phyloP scores from a whole-genome alignment of 495 filamentous ascomycete species.

The Neurospora intermedia region DNA sequence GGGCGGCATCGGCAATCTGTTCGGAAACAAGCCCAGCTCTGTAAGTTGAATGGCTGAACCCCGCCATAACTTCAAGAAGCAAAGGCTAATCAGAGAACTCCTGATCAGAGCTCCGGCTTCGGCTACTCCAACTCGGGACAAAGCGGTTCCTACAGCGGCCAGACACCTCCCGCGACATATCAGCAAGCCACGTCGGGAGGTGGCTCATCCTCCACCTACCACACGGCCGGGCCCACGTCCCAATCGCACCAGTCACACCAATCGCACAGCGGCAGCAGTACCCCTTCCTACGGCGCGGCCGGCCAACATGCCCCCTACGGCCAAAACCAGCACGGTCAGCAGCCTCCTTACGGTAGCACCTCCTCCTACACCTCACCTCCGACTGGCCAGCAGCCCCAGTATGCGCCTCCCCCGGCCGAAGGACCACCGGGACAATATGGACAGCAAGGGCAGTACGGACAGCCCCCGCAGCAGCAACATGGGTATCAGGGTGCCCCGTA shows the following conservation, averaged over 20 bases:
- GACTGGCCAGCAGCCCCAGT: constrained; percentile 7
- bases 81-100: constrained; percentile 12
- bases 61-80: background rate
- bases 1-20: constrained; percentile 33
- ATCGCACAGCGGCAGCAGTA: constrained; percentile 14
- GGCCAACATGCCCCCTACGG: constrained; percentile 13
- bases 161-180: constrained; percentile 39
- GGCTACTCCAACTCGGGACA: constrained; percentile 42
- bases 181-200: constrained; percentile 22
- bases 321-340: constrained; percentile 4
- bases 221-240: constrained; percentile 10
- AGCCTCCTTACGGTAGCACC: constrained; percentile 3
- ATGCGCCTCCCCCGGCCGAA: constrained; percentile 6
- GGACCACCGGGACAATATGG: background rate
- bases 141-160: constrained; percentile 34
- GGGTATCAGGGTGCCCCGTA: constrained; percentile 8
- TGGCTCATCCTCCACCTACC: constrained; percentile 7
- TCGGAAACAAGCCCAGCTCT: constrained; percentile 27
- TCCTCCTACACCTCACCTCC: background rate
- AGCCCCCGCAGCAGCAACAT: constrained; percentile 10
- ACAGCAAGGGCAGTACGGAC: constrained; percentile 12
- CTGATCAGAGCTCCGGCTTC: constrained; percentile 28
- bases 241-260: constrained; percentile 5
- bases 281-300: constrained; percentile 6
- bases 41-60: constrained; percentile 10